These are phyloP conservation scores for Carallia brachiata DNA, from an alignment of 345 rosid genomes.

Conservation along the genomic window DNA sequence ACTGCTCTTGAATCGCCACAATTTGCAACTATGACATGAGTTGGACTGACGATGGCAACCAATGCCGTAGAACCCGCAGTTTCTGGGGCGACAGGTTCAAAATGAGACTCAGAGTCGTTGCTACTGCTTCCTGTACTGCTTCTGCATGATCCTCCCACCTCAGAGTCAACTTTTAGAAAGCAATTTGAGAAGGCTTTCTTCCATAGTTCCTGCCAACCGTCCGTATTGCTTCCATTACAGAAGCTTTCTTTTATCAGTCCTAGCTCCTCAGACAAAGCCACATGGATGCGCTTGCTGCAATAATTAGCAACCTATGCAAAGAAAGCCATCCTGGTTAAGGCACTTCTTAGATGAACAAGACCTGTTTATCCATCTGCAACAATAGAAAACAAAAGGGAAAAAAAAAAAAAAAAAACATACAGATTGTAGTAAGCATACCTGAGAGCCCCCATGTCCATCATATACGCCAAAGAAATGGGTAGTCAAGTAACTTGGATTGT, in stretches of 20 bases:
- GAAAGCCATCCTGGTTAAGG: background rate
- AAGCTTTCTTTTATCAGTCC: slow-evolving; percentile 35
- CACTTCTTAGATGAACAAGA: background rate
- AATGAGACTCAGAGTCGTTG: background rate
- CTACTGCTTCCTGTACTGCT: background rate
- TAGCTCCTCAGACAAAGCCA: slow-evolving; percentile 68
- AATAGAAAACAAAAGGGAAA: background rate
- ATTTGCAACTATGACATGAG: slow-evolving; percentile 60
- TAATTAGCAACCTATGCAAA: slow-evolving; percentile 57
- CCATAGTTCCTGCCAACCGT: slow-evolving; percentile 53
- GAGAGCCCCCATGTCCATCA: slow-evolving; percentile 81
- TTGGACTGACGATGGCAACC: slow-evolving; percentile 53
- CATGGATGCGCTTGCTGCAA: slow-evolving; percentile 59
- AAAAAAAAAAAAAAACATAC: background rate
- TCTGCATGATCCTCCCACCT: slow-evolving; percentile 26
- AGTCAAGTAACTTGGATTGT: slow-evolving; percentile 20
- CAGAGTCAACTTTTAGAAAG: slow-evolving; percentile 62
- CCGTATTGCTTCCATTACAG: slow-evolving; percentile 20
- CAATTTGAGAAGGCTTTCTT: slow-evolving; percentile 55
- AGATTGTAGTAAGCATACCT: slow-evolving; percentile 38
- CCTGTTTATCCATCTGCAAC: background rate
- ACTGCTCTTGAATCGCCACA: slow-evolving; percentile 89
- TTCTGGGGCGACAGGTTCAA: slow-evolving; percentile 47
- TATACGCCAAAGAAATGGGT: slow-evolving; percentile 64
- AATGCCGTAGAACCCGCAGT: slow-evolving; percentile 93